A percentile compares a stretch with the other conserved stretches of the same genome.
These are phyloP conservation scores for Fusarium robinianum DNA, from an alignment of 2,329 filamentous ascomycete species.

Conservation along the genomic window DNA sequence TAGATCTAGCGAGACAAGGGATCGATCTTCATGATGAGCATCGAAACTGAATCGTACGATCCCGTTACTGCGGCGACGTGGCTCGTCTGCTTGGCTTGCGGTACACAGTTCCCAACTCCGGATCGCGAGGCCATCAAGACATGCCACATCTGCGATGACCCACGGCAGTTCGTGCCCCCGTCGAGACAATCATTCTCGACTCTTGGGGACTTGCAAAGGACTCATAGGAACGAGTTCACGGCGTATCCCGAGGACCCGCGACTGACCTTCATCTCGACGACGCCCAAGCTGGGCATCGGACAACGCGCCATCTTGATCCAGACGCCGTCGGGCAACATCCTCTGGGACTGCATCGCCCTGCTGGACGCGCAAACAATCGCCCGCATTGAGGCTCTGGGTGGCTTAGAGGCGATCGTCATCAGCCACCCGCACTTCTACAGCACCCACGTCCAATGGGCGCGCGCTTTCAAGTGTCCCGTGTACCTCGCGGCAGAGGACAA, in stretches of 20 bases:
- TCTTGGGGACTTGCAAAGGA: conserved; percentile 50
- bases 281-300: conserved; percentile 71
- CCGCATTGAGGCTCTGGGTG: conserved; percentile 63
- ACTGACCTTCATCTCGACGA: conserved; percentile 53
- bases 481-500: conserved; percentile 69
- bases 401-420: conserved; percentile 73
- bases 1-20: background rate
- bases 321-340: conserved; percentile 69
- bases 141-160: conserved; percentile 75
- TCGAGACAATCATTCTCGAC: conserved; percentile 66
- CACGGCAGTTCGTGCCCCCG: conserved; percentile 69
- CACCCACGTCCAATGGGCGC: conserved; percentile 75
- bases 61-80: conserved; percentile 21
- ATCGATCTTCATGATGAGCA: conserved; percentile 16
- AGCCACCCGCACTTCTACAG: conserved; percentile 84
- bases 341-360: conserved; percentile 79
- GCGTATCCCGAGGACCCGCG: conserved; percentile 50
- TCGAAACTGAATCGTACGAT: conserved; percentile 32
- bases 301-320: conserved; percentile 72
- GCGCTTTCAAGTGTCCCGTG: conserved; percentile 69
- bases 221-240: conserved; percentile 59
- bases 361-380: conserved; percentile 67
- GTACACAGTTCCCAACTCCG: conserved; percentile 62
- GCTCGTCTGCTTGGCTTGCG: conserved; percentile 70
- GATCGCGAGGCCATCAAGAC: conserved; percentile 53